Evolutionary conservation across 1,284 basidiomycete genomes (phyloP).

Genomic region (Trichosporon sp.): DNA sequence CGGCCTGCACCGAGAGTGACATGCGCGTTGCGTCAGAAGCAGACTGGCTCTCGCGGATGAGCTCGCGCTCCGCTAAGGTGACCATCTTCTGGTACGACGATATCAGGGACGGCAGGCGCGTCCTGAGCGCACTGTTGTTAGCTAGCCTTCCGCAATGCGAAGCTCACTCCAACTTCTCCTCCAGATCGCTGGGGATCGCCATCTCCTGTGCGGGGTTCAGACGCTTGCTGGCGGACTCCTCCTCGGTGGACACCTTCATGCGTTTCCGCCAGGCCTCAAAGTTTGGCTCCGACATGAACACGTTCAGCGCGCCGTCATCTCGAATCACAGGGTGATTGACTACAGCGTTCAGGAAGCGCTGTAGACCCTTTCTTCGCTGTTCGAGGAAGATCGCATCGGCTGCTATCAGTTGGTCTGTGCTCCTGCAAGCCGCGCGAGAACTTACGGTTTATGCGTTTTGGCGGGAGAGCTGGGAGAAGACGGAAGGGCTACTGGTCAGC

Average conservation of each 20-base stretch:
- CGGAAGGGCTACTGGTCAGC: slow-evolving; percentile 72
- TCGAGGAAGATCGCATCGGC: slow-evolving; percentile 84
- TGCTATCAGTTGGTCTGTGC: slow-evolving; percentile 34
- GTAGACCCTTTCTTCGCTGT: slow-evolving; percentile 77
- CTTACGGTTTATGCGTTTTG: slow-evolving; percentile 82
- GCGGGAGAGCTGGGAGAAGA: slow-evolving; percentile 78
- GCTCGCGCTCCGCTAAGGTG: slow-evolving; percentile 72
- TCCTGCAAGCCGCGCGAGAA: slow-evolving; percentile 21
- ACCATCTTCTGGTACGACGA: slow-evolving; percentile 82
- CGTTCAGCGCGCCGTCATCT: slow-evolving; percentile 73
- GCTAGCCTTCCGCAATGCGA: not conserved
- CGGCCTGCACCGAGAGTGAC: slow-evolving; percentile 72
- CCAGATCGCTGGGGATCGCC: slow-evolving; percentile 83
- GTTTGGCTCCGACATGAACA: slow-evolving; percentile 73
- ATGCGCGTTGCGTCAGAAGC: slow-evolving; percentile 75
- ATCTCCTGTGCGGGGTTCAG: slow-evolving; percentile 81
- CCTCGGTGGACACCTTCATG: slow-evolving; percentile 62
- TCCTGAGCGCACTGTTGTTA: slow-evolving; percentile 60
- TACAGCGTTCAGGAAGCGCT: slow-evolving; percentile 71
- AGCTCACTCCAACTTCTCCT: slow-evolving; percentile 74
- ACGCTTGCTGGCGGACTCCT: slow-evolving; percentile 75
- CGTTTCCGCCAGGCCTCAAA: slow-evolving; percentile 80
- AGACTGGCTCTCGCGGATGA: slow-evolving; percentile 78
- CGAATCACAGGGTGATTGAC: slow-evolving; percentile 85
- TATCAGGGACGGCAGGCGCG: slow-evolving; percentile 66